Conservation (phyloP, 129 eudicot genomes). For the Lactuca saligna region DNA sequence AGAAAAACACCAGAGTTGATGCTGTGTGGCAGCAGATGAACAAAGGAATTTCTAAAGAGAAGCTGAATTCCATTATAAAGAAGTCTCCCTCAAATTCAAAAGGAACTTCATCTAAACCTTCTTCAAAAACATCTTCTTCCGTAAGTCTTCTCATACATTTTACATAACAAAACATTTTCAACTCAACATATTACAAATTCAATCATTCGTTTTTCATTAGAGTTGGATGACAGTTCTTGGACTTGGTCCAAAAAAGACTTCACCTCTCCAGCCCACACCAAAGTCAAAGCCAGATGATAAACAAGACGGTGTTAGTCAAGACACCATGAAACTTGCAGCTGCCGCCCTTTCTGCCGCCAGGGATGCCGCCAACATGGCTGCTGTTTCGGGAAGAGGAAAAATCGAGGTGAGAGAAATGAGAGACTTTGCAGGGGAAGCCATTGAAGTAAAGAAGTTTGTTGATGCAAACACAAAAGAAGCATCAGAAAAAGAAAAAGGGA, state of each 20-base stretch:
- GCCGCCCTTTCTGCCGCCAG: conserved; percentile 93
- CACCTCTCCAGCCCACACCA: conserved; percentile 26
- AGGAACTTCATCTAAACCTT: conserved; percentile 40
- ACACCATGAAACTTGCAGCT: conserved; percentile 79
- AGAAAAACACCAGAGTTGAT: conserved; percentile 70
- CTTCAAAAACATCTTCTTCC: conserved; percentile 44
- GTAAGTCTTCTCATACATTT: conserved; percentile 28
- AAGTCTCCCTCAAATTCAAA: conserved; percentile 41
- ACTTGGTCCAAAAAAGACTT: conserved; percentile 54
- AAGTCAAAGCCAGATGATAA: conserved; percentile 25
- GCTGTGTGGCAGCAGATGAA: conserved; percentile 96
- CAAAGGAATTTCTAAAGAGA: conserved; percentile 75
- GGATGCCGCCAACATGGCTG: conserved; percentile 63
- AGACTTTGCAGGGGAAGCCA: conserved; percentile 91
- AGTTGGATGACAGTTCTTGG: conserved; percentile 90
- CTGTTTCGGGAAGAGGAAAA: conserved; percentile 66
- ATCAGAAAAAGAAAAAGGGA: conserved; percentile 69
- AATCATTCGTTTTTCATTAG: conserved; percentile 38
- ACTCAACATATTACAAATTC: conserved; percentile 14
- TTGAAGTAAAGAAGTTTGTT: conserved; percentile 78
- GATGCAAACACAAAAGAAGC: conserved; percentile 67
- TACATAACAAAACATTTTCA: not conserved
- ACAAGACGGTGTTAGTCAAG: conserved; percentile 50
- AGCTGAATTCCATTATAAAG: conserved; percentile 62
- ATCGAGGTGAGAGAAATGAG: conserved; percentile 82